phyloP scores from a whole-genome alignment of 371 early-diverging fungal species.

The Choanephora cucurbitarum region DNA sequence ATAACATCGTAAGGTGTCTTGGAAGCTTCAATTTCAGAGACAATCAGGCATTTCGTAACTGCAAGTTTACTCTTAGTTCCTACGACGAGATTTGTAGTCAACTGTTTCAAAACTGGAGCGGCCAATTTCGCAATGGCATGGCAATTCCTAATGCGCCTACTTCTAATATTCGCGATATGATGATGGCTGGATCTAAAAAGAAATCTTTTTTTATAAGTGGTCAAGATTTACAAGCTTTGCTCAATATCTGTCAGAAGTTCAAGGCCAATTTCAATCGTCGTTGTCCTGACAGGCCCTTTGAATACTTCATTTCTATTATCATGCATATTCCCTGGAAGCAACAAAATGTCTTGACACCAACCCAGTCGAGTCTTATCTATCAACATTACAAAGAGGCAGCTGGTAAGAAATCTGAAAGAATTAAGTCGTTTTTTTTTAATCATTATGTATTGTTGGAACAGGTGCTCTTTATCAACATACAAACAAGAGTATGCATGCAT shows the following conservation, averaged over 20 bases:
- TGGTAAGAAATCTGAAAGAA: conserved; percentile 1
- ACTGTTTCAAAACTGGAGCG: conserved; percentile 7
- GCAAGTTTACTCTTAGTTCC: background rate
- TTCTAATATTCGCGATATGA: too few relatives aligned
- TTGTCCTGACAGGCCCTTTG: conserved; percentile 13
- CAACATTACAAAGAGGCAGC: conserved; percentile 12
- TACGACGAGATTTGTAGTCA: conserved; percentile 7
- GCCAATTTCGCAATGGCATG: conserved; percentile 2
- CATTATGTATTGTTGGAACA: too few relatives aligned
- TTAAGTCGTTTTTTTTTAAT: too few relatives aligned
- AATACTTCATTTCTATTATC: conserved; percentile 5
- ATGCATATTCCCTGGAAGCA: conserved; percentile 14
- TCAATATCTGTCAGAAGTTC: conserved; percentile 9
- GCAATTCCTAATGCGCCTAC: background rate
- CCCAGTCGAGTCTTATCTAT: conserved; percentile 8
- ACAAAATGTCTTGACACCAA: background rate
- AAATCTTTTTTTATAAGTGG: background rate
- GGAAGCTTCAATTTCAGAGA: too few relatives aligned
- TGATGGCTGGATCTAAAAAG: too few relatives aligned
- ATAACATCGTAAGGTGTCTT: too few relatives aligned
- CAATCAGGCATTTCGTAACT: too few relatives aligned
- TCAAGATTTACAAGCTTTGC: conserved; percentile 2
- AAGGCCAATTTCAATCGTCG: conserved; percentile 15
- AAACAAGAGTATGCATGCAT: background rate
- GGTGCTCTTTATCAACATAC: too few relatives aligned